Percentiles rank a stretch among this genome's conserved stretches.
These are phyloP conservation scores for Phytophthora multivora DNA, from an alignment of 352 stramenopile genomes.

Conservation along the genomic window DNA sequence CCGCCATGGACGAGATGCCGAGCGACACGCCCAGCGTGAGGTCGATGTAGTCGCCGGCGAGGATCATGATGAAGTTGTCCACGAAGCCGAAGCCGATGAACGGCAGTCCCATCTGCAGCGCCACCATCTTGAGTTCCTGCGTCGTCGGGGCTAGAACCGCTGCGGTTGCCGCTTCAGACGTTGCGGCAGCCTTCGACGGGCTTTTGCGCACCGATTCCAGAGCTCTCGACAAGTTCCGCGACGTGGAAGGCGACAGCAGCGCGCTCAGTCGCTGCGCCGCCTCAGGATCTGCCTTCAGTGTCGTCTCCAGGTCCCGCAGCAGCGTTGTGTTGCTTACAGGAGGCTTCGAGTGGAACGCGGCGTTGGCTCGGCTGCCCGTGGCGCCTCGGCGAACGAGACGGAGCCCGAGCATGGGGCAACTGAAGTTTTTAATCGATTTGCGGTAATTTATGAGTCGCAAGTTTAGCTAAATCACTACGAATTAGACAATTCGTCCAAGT, in stretches of 20 bases:
- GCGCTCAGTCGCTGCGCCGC: constrained; percentile 37
- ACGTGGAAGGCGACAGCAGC: constrained; percentile 54
- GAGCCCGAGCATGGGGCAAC: constrained; percentile 14
- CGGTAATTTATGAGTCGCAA: no score
- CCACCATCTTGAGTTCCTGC: constrained; percentile 68
- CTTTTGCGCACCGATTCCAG: constrained; percentile 34
- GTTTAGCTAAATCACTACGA: constrained; percentile 13
- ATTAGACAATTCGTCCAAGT: constrained; percentile 2
- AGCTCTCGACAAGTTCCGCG: constrained; percentile 54
- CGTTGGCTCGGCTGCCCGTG: not conserved
- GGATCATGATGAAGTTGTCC: constrained; percentile 97
- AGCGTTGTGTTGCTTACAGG: constrained; percentile 18
- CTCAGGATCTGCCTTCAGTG: constrained; percentile 41
- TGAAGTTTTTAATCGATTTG: constrained; percentile 6
- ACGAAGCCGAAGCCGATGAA: constrained; percentile 98
- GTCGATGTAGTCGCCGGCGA: constrained; percentile 89
- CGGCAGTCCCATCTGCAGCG: constrained; percentile 79
- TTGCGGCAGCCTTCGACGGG: not conserved
- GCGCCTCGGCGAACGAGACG: constrained; percentile 1
- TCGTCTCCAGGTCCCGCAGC: constrained; percentile 43
- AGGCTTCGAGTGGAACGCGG: constrained; percentile 33
- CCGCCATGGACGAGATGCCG: constrained; percentile 89
- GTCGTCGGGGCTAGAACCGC: constrained; percentile 33
- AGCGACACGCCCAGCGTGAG: constrained; percentile 79
- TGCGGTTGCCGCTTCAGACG: constrained; percentile 2